phyloP scores from a whole-genome alignment of 1,284 basidiomycete genomes.

The Cutaneotrichosporon spelunceum region DNA sequence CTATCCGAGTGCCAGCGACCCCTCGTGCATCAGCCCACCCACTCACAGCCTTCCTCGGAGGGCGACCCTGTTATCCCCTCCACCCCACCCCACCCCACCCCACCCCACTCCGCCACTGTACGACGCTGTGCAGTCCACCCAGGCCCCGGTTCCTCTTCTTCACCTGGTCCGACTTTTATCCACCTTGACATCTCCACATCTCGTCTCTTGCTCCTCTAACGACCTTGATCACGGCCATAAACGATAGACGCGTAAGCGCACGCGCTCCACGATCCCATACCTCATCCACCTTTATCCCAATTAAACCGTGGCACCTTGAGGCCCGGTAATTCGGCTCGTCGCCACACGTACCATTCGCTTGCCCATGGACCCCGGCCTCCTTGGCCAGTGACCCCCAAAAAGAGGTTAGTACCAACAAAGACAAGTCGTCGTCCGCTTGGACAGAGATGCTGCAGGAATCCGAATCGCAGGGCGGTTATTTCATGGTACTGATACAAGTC shows the following conservation, averaged over 20 bases:
- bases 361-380: background rate
- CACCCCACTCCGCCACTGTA: no score
- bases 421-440: background rate
- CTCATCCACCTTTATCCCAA: background rate
- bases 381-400: background rate
- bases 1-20: no score
- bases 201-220: background rate
- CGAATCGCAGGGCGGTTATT: background rate
- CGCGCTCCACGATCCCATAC: background rate
- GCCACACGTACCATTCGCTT: background rate
- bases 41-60: no score
- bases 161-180: no score
- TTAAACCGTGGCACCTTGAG: background rate
- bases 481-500: background rate
- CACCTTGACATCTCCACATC: no score
- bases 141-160: no score
- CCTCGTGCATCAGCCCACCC: no score
- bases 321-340: background rate
- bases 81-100: no score
- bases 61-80: no score
- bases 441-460: background rate
- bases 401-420: background rate
- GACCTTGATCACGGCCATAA: background rate
- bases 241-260: no score
- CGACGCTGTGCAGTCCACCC: no score